Evolutionary conservation across 148 eudicot species (phyloP).

Genomic region (Camellia sinensis): DNA sequence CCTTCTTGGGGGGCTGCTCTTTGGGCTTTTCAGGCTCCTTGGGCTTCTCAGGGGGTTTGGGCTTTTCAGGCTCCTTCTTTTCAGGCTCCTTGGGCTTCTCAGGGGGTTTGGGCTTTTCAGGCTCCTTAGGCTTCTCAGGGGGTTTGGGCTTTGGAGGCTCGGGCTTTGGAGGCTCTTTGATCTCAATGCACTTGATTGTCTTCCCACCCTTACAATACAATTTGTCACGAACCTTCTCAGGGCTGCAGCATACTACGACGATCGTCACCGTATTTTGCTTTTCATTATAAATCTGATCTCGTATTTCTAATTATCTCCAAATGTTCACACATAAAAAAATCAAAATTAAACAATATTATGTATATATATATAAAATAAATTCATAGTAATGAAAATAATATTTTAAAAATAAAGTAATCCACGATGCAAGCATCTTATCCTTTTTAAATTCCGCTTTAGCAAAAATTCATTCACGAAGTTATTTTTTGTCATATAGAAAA

Average conservation of each 20-base stretch:
- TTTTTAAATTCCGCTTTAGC: too few relatives aligned
- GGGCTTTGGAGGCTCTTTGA: slow-evolving; percentile 32
- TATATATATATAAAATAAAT: neutral
- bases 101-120: slow-evolving; percentile 27
- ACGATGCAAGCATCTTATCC: too few relatives aligned
- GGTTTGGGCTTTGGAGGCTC: slow-evolving; percentile 9
- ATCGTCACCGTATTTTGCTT: slow-evolving; percentile 68
- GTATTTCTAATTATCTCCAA: slow-evolving; percentile 62
- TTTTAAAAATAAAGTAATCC: too few relatives aligned
- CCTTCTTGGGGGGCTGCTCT: fast-evolving
- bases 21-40: neutral
- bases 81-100: slow-evolving; percentile 27
- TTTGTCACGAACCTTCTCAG: slow-evolving; percentile 78
- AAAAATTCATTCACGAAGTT: too few relatives aligned
- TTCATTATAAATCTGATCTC: slow-evolving; percentile 63
- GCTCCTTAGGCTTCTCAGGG: slow-evolving; percentile 13
- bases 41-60: slow-evolving; percentile 11
- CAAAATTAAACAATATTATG: neutral
- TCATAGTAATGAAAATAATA: too few relatives aligned
- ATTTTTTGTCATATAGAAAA: too few relatives aligned
- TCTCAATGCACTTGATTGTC: slow-evolving; percentile 61
- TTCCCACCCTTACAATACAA: slow-evolving; percentile 62
- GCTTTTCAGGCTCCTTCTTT: neutral
- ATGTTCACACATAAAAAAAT: neutral
- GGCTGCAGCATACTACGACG: slow-evolving; percentile 76